Evolutionary conservation across 768 basidiomycete genomes (phyloP), one percentile per base, ranked within the genome.

Genomic region (Russula virescens): DNA sequence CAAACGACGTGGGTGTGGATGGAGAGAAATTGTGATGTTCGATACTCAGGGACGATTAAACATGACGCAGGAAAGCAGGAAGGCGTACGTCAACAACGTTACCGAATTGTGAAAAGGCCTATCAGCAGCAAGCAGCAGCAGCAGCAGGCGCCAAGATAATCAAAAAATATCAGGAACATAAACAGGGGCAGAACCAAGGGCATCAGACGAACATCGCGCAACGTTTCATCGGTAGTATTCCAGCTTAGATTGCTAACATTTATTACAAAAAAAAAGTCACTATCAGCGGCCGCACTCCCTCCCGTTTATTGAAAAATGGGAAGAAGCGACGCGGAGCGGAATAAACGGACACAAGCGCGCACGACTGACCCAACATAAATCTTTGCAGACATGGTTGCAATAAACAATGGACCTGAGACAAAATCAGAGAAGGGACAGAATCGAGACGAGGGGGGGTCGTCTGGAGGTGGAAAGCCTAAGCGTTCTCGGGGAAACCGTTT

Each of bases 341-440:
- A 66, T 71, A 70, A 71, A 76, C 73, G 73, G 18, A 78, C 71
- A 78, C 71, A 75, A 77, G 78, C 73, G 79, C 78, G 75, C 76
- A 76, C 85, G 84, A 93, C 91, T 87, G 83, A 94, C 91, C 90
- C 91, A 83, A 94, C 90, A 77, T 93, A 94, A 74, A 93, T 83
- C 80, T 93, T 94, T 72, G 87, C 79, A 75, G 87, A 83, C 86
- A 89, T 88, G 78, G 80, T 69, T 69, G 69, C 61, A 70, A 51
- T 68, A 70, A 63, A 68, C 62, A 59, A 64, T 55, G 56, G 59
- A 66, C 47, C 60, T 62, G 53, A 66, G 52, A 57, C 60, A 60
- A 60, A 63, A 58, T 50, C 31, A 14, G 10, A 61, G 57, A 59
- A 63, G 58, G 52, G 60, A 40, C 46, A 45, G 42, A 52, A 58